phyloP scores from a whole-genome alignment of 768 basidiomycete genomes.

The Leccinum truebloodii region DNA sequence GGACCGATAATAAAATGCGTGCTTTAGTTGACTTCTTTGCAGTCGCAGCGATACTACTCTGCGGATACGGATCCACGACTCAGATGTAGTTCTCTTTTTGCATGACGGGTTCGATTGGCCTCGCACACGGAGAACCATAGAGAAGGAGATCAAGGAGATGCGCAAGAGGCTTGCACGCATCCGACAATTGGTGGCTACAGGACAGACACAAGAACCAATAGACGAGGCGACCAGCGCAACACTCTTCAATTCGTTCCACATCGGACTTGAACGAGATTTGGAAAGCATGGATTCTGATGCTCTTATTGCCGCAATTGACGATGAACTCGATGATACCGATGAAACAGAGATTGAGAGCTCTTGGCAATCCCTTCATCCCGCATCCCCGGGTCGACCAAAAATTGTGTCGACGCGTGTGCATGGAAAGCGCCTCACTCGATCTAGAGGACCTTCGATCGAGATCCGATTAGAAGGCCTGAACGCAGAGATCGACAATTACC shows the following conservation, averaged over 20 bases:
- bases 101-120: slow-evolving; percentile 97
- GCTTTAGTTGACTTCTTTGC: slow-evolving; percentile 8
- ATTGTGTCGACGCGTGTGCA: slow-evolving; percentile 42
- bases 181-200: slow-evolving; percentile 85
- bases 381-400: slow-evolving; percentile 43
- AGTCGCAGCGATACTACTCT: slow-evolving; percentile 50
- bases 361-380: slow-evolving; percentile 82
- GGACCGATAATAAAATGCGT: neutral
- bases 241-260: slow-evolving; percentile 92
- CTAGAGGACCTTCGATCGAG: slow-evolving; percentile 82
- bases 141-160: slow-evolving; percentile 87
- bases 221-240: slow-evolving; percentile 71
- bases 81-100: slow-evolving; percentile 67
- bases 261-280: slow-evolving; percentile 81
- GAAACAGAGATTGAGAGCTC: slow-evolving; percentile 82
- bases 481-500: slow-evolving; percentile 68
- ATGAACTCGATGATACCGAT: slow-evolving; percentile 76
- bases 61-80: slow-evolving; percentile 58
- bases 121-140: slow-evolving; percentile 81
- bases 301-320: slow-evolving; percentile 89
- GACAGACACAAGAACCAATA: slow-evolving; percentile 80
- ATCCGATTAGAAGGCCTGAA: slow-evolving; percentile 66
- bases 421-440: slow-evolving; percentile 65
- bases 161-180: slow-evolving; percentile 85
- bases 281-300: slow-evolving; percentile 74